Percentiles rank a stretch among this genome's conserved stretches.
These are phyloP conservation scores for Amyloporia xantha DNA, from an alignment of 768 basidiomycete genomes.

Conservation along the genomic window DNA sequence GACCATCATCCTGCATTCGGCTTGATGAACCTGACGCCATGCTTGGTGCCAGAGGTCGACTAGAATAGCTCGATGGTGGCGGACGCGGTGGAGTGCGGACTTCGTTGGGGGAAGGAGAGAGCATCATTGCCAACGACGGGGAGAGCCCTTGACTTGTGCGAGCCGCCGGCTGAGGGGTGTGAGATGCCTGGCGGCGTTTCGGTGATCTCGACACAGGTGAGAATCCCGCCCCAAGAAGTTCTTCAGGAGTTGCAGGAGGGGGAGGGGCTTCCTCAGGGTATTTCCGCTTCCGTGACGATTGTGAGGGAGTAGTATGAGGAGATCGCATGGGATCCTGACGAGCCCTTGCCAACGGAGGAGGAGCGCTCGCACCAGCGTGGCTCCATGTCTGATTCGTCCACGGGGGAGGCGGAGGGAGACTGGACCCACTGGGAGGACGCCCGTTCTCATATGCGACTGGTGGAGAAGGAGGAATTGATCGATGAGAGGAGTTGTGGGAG, in stretches of 20 bases:
- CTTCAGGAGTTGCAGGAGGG: constrained; percentile 18
- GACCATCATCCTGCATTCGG: constrained; percentile 1
- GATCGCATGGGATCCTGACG: constrained; percentile 10
- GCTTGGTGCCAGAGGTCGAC: neutral
- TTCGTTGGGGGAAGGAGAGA: constrained; percentile 38
- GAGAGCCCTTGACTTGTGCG: constrained; percentile 40
- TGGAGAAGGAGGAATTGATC: constrained; percentile 5
- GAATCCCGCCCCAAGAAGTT: constrained; percentile 4
- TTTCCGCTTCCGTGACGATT: constrained; percentile 28
- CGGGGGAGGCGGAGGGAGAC: constrained; percentile 31
- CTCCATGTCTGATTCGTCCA: constrained; percentile 29
- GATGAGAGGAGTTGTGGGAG: constrained; percentile 1
- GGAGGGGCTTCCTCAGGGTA: constrained; percentile 23
- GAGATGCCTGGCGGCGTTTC: constrained; percentile 20
- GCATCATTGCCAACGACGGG: constrained; percentile 57
- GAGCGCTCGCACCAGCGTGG: constrained; percentile 22
- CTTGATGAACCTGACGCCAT: neutral
- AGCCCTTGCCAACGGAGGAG: constrained; percentile 20
- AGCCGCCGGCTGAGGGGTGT: constrained; percentile 22
- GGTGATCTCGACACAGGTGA: constrained; percentile 14
- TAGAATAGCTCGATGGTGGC: constrained; percentile 4
- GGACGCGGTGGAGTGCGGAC: constrained; percentile 19
- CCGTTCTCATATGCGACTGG: constrained; percentile 2
- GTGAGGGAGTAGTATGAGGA: constrained; percentile 11
- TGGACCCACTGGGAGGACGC: constrained; percentile 4